These are phyloP conservation scores for Polytolypa hystricis DNA, from an alignment of 2,329 filamentous ascomycete genomes.

Conservation along the genomic window DNA sequence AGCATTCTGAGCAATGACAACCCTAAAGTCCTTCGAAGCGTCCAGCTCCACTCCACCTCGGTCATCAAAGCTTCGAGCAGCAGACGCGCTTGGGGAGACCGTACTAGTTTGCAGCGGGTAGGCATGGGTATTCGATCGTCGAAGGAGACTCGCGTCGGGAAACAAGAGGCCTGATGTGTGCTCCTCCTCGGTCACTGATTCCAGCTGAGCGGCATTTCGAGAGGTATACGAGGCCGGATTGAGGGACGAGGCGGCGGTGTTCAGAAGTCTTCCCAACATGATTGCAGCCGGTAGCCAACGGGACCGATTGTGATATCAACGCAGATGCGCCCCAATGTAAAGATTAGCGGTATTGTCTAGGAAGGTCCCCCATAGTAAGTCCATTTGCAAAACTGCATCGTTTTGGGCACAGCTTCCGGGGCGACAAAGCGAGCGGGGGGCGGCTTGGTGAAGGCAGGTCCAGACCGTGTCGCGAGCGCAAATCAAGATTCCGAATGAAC, in stretches of 20 bases:
- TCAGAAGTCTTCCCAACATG: conserved; percentile 35
- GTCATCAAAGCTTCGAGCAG: conserved; percentile 36
- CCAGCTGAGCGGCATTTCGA: conserved; percentile 29
- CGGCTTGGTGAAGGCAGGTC: no score
- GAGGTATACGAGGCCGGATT: conserved; percentile 30
- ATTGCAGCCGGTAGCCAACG: no score
- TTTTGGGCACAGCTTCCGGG: no score
- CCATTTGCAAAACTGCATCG: conserved; percentile 4
- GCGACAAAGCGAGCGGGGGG: no score
- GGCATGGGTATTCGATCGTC: conserved; percentile 30
- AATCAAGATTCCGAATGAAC: no score
- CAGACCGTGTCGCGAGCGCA: no score
- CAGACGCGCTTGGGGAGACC: conserved; percentile 33
- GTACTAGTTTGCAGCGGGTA: conserved; percentile 31
- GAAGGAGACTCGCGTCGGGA: conserved; percentile 33
- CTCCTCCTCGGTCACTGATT: conserved; percentile 40
- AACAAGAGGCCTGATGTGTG: conserved; percentile 39
- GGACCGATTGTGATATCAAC: background rate
- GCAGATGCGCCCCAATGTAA: background rate
- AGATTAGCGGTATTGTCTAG: conserved; percentile 2
- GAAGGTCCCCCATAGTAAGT: conserved; percentile 7
- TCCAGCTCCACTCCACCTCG: conserved; percentile 37
- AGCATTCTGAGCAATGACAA: conserved; percentile 39
- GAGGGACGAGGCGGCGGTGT: conserved; percentile 33
- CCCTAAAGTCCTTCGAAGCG: conserved; percentile 33